phyloP scores from a whole-genome alignment of 805 yeast genomes.

The Candida nanaspora region DNA sequence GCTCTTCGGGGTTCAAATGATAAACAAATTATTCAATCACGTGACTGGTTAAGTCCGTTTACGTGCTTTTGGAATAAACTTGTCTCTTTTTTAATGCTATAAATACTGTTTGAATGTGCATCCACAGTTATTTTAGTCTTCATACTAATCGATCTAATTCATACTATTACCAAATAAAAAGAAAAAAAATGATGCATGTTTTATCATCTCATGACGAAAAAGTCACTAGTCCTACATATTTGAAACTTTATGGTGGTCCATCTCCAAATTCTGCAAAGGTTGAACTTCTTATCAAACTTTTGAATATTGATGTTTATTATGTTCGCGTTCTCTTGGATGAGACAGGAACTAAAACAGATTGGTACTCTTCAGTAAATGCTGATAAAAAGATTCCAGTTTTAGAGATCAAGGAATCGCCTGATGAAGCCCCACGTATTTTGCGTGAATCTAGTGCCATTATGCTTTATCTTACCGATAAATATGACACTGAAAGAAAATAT shows the following conservation, averaged over 20 bases:
- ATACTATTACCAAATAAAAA: too few relatives aligned
- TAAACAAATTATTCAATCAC: too few relatives aligned
- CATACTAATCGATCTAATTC: too few relatives aligned
- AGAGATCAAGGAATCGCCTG: background rate
- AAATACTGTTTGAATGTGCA: too few relatives aligned
- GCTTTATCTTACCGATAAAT: conserved; percentile 51
- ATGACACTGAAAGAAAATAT: conserved; percentile 45
- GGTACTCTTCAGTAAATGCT: too few relatives aligned
- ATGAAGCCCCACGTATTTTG: conserved; percentile 13
- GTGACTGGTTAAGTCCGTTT: too few relatives aligned
- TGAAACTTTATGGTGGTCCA: conserved; percentile 2
- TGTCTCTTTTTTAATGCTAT: too few relatives aligned
- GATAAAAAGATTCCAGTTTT: too few relatives aligned
- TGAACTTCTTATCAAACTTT: conserved; percentile 25
- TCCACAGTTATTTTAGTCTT: too few relatives aligned
- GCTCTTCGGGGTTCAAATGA: too few relatives aligned
- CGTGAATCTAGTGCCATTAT: conserved; percentile 59
- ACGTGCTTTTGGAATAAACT: too few relatives aligned
- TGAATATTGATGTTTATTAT: conserved; percentile 32
- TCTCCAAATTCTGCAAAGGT: background rate
- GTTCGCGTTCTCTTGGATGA: conserved; percentile 12
- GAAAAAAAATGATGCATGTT: background rate
- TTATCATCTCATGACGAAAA: conserved; percentile 12
- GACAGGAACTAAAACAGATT: background rate
- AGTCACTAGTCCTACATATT: conserved; percentile 23